Evolutionary conservation across 305 asterid genomes (phyloP).

Genomic region (Ilex paraguariensis): DNA sequence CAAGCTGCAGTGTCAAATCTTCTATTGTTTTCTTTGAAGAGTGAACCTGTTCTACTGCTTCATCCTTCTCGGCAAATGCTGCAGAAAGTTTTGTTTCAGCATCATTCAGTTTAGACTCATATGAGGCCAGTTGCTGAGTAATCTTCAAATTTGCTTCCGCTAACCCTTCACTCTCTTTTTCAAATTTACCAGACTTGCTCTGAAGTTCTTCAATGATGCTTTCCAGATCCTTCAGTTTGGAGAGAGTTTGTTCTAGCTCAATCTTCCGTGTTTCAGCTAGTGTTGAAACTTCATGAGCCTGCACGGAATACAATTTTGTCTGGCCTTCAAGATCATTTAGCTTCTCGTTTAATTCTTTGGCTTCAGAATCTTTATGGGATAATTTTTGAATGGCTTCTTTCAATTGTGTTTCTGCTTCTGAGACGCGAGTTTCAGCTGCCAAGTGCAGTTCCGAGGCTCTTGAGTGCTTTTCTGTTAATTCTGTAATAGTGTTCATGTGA

Average conservation of each 20-base stretch:
- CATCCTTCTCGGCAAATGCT: conserved; percentile 54
- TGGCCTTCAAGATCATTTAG: conserved; percentile 49
- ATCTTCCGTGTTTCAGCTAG: conserved; percentile 37
- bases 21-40: conserved; percentile 48
- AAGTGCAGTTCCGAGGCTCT: conserved; percentile 55
- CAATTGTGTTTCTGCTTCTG: conserved; percentile 55
- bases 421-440: conserved; percentile 51
- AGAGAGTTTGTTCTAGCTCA: conserved; percentile 43
- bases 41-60: conserved; percentile 38
- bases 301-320: conserved; percentile 43
- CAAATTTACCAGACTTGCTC: conserved; percentile 31
- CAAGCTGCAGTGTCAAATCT: conserved; percentile 43
- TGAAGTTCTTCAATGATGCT: conserved; percentile 34
- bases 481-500: conserved; percentile 54
- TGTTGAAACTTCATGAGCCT: conserved; percentile 44
- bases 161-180: conserved; percentile 43
- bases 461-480: conserved; percentile 60
- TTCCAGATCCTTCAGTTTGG: conserved; percentile 45
- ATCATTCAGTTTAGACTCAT: conserved; percentile 45
- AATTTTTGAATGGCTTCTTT: conserved; percentile 55
- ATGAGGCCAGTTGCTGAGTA: conserved; percentile 48
- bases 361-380: conserved; percentile 58
- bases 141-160: conserved; percentile 51
- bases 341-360: conserved; percentile 55
- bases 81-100: conserved; percentile 37